Percentiles rank a stretch among this genome's conserved stretches.
Evolutionary conservation across 345 rosid genomes (phyloP).

Genomic region (Nephelium lappaceum): DNA sequence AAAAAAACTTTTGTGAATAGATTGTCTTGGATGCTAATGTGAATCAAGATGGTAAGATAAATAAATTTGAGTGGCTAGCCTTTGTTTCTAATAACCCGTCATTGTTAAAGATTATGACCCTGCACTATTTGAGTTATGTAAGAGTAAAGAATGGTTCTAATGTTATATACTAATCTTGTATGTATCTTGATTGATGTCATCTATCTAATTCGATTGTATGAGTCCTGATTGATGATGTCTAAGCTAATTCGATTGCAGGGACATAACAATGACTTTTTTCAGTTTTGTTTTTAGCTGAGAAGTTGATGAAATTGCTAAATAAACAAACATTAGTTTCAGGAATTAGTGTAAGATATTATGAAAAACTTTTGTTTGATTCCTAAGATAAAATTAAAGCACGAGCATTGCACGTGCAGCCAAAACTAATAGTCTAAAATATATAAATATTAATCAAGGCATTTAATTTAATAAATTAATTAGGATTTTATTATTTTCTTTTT

Average conservation of each 20-base stretch:
- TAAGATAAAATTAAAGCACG: too few species aligned
- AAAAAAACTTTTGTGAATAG: conserved; percentile 50
- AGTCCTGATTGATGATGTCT: too few species aligned
- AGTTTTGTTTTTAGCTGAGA: conserved; percentile 89
- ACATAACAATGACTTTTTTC: conserved; percentile 90
- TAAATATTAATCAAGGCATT: too few species aligned
- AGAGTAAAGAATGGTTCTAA: neutral
- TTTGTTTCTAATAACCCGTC: conserved; percentile 88
- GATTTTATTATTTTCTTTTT: too few species aligned
- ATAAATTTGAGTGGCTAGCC: conserved; percentile 76
- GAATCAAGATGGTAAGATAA: conserved; percentile 84
- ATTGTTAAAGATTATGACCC: conserved; percentile 86
- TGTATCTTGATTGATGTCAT: neutral
- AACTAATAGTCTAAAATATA: too few species aligned
- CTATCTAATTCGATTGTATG: too few species aligned
- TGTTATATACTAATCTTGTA: neutral
- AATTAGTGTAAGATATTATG: conserved; percentile 4
- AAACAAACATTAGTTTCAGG: conserved; percentile 19
- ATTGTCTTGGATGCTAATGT: conserved; percentile 89
- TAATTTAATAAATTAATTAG: too few species aligned
- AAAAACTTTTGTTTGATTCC: conserved; percentile 7
- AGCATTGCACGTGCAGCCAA: too few species aligned
- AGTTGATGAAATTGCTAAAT: too few species aligned
- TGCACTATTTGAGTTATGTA: conserved; percentile 80
- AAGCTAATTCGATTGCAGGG: too few species aligned